These are phyloP conservation scores for Sporisorium scitamineum DNA, from an alignment of 1,284 basidiomycete genomes.

Conservation along the genomic window DNA sequence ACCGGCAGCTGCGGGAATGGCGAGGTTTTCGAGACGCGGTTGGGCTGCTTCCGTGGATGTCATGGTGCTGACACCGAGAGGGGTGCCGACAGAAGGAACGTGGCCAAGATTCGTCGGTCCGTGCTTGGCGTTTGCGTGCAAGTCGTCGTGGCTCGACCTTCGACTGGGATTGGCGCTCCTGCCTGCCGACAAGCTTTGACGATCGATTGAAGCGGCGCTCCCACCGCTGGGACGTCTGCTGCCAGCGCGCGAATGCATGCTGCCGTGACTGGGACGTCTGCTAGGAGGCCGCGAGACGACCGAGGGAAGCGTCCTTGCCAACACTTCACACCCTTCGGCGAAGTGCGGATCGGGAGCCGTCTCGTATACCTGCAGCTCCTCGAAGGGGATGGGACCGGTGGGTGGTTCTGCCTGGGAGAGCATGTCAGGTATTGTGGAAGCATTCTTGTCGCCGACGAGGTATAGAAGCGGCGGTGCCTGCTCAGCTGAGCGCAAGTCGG, in stretches of 20 bases:
- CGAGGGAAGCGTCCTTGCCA: slow-evolving; percentile 48
- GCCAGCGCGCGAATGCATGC: slow-evolving; percentile 21
- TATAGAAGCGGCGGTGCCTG: slow-evolving; percentile 49
- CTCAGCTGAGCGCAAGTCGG: slow-evolving; percentile 13
- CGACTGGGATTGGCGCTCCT: slow-evolving; percentile 24
- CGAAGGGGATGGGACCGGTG: slow-evolving; percentile 42
- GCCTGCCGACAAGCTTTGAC: slow-evolving; percentile 2
- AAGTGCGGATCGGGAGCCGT: slow-evolving; percentile 55
- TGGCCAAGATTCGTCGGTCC: slow-evolving; percentile 27
- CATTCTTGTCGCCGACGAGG: slow-evolving; percentile 65
- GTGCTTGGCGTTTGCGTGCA: slow-evolving; percentile 8
- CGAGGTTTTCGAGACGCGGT: slow-evolving; percentile 23
- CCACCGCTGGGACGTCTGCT: slow-evolving; percentile 41
- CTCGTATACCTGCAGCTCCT: slow-evolving; percentile 62
- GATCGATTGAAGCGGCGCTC: slow-evolving; percentile 25
- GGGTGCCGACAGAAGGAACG: slow-evolving; percentile 39
- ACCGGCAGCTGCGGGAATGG: slow-evolving; percentile 15
- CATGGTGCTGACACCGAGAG: slow-evolving; percentile 48
- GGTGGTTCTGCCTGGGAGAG: slow-evolving; percentile 37
- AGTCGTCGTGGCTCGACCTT: slow-evolving; percentile 26
- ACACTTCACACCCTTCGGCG: slow-evolving; percentile 46
- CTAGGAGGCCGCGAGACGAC: slow-evolving; percentile 41
- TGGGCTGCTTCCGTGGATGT: slow-evolving; percentile 27
- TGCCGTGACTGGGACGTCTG: slow-evolving; percentile 39
- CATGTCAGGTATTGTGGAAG: slow-evolving; percentile 51